A percentile compares a stretch with the other conserved stretches of the same genome.
Conservation (phyloP, 345 rosid species). For the Ceriops decandra region DNA sequence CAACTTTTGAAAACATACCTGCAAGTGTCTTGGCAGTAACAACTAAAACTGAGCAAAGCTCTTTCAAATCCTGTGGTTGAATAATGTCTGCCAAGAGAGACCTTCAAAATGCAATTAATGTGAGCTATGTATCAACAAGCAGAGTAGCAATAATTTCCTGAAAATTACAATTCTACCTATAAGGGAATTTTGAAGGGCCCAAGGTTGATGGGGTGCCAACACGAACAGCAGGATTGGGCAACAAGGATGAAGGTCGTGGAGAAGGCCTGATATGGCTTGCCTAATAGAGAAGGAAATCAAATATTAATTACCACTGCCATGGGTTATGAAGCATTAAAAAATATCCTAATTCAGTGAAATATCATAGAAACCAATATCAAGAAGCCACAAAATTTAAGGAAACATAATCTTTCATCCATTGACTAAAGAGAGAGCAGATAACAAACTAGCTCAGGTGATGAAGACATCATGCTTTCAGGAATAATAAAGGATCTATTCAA, state of each 20-base stretch:
- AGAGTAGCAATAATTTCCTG: conserved; percentile 3
- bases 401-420: not conserved
- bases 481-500: not conserved
- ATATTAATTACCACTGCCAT: conserved; percentile 4
- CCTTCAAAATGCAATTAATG: conserved; percentile 46
- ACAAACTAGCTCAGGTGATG: not conserved
- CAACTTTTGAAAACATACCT: conserved; percentile 40
- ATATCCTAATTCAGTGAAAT: not conserved
- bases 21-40: conserved; percentile 71
- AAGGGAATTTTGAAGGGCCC: conserved; percentile 68
- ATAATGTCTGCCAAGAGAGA: conserved; percentile 93
- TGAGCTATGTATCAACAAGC: conserved; percentile 30
- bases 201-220: conserved; percentile 34
- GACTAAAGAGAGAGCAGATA: not conserved
- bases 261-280: conserved; percentile 50
- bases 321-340: conserved; percentile 2
- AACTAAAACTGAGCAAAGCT: conserved; percentile 93
- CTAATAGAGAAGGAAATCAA: conserved; percentile 37
- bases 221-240: conserved; percentile 48
- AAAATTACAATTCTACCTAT: conserved; percentile 51
- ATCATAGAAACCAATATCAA: conserved; percentile 7
- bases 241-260: conserved; percentile 41
- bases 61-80: conserved; percentile 85
- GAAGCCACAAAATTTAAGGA: not conserved
- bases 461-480: conserved; percentile 5